Evolutionary conservation across 306 rosid species (phyloP).

Genomic region (Rubus parviflorus): DNA sequence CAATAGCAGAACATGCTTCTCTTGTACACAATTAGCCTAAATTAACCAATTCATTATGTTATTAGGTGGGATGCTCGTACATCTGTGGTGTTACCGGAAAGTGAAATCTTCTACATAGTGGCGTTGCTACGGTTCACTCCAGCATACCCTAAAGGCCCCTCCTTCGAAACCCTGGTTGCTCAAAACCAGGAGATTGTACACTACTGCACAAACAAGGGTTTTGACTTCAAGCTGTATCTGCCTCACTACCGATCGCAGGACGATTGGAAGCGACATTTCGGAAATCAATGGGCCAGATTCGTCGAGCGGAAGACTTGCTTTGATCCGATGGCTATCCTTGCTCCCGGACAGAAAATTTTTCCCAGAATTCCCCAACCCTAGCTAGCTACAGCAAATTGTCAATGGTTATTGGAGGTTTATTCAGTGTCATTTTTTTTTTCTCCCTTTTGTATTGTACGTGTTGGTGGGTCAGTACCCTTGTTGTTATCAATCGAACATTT

Average conservation of each 20-base stretch:
- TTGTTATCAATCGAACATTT: conserved; percentile 21
- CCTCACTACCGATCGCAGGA: conserved; percentile 75
- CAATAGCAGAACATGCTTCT: not conserved
- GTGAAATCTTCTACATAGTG: conserved; percentile 81
- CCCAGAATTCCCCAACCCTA: conserved; percentile 36
- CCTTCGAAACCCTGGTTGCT: conserved; percentile 45
- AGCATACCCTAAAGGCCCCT: conserved; percentile 55
- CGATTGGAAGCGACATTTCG: conserved; percentile 79
- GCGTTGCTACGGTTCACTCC: conserved; percentile 72
- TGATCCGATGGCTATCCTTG: conserved; percentile 84
- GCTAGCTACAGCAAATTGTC: not conserved
- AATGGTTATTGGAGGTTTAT: not conserved
- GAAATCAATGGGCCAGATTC: conserved; percentile 68
- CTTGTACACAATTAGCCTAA: not conserved
- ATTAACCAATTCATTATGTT: not conserved
- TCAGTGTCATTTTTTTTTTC: conserved; percentile 15
- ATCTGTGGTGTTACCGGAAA: conserved; percentile 69
- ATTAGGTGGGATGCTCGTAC: conserved; percentile 89
- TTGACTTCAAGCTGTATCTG: conserved; percentile 77
- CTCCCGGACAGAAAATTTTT: conserved; percentile 90
- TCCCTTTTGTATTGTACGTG: not conserved
- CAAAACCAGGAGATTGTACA: conserved; percentile 69
- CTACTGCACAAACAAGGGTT: conserved; percentile 41
- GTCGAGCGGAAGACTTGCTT: conserved; percentile 48
- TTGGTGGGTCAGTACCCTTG: conserved; percentile 19